A percentile compares a stretch with the other conserved stretches of the same genome.
Conservation (phyloP, 2,329 filamentous ascomycete species). For the Pyrenophora tritici-repentis region DNA sequence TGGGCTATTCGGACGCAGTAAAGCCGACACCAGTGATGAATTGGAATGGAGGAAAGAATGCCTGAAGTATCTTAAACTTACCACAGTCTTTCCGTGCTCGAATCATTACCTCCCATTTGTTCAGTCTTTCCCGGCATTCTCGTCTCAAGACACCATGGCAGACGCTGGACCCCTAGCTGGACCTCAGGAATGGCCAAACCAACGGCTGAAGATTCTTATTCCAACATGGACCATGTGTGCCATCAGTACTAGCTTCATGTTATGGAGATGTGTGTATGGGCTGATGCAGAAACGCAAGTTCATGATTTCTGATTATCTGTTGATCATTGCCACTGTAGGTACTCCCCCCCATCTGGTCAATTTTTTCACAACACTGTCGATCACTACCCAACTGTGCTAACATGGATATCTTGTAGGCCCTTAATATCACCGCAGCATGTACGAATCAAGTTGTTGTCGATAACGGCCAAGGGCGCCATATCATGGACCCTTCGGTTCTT, state of each 20-base stretch:
- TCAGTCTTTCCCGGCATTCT: not conserved
- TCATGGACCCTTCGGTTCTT: slow-evolving; percentile 28
- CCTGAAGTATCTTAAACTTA: slow-evolving; percentile 5
- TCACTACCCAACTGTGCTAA: slow-evolving; percentile 6
- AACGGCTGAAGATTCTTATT: slow-evolving; percentile 27
- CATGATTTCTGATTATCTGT: slow-evolving; percentile 31
- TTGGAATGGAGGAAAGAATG: not conserved
- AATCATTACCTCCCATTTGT: not conserved
- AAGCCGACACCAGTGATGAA: slow-evolving; percentile 6
- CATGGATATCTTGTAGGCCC: slow-evolving; percentile 7
- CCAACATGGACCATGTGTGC: slow-evolving; percentile 24
- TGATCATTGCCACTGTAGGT: slow-evolving; percentile 35
- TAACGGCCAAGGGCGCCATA: slow-evolving; percentile 28
- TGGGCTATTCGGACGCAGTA: not conserved
- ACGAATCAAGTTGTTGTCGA: slow-evolving; percentile 22
- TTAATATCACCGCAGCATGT: slow-evolving; percentile 23
- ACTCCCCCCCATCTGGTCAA: not conserved
- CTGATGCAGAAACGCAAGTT: slow-evolving; percentile 25
- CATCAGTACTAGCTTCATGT: slow-evolving; percentile 29
- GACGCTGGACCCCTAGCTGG: slow-evolving; percentile 1
- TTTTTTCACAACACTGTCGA: not conserved
- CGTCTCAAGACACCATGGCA: slow-evolving; percentile 14
- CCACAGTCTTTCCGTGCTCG: slow-evolving; percentile 1
- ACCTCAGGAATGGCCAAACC: slow-evolving; percentile 30
- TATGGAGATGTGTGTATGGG: slow-evolving; percentile 33